These are phyloP conservation scores for Scleroderma bovista DNA, from an alignment of 768 basidiomycete genomes.

Conservation along the genomic window DNA sequence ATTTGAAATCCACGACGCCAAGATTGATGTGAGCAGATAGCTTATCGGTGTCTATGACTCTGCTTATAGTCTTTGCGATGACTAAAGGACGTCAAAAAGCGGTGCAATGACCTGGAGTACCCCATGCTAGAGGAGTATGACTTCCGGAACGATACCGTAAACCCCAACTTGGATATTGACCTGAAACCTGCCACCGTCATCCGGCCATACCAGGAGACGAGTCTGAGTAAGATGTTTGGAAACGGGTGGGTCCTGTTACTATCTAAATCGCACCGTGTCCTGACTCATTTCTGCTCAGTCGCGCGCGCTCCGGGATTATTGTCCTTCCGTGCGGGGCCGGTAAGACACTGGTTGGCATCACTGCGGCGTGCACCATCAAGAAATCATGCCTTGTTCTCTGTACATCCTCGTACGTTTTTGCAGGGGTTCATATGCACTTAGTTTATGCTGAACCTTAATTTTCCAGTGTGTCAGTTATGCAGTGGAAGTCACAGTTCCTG, in stretches of 20 bases:
- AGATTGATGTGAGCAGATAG: conserved; percentile 69
- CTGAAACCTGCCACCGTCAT: conserved; percentile 97
- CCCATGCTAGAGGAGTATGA: conserved; percentile 99
- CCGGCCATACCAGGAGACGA: conserved; percentile 97
- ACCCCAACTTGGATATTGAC: conserved; percentile 96
- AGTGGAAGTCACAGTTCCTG: conserved; percentile 98
- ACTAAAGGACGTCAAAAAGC: conserved; percentile 84
- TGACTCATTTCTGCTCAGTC: conserved; percentile 42
- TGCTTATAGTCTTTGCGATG: not conserved
- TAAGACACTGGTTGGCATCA: conserved; percentile 99
- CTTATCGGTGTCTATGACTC: not conserved
- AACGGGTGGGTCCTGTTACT: conserved; percentile 63
- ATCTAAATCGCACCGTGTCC: not conserved
- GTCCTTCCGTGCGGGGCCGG: conserved; percentile 98
- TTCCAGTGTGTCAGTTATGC: conserved; percentile 85
- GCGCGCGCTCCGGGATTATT: conserved; percentile 96
- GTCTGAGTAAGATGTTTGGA: conserved; percentile 98
- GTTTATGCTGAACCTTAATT: conserved; percentile 7
- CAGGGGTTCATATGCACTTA: not conserved
- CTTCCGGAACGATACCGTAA: conserved; percentile 94
- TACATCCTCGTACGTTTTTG: conserved; percentile 82
- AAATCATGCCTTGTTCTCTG: conserved; percentile 97
- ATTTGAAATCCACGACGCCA: conserved; percentile 90
- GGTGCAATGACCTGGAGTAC: conserved; percentile 94
- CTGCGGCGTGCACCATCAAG: conserved; percentile 98